These are phyloP conservation scores for Candida vaughaniae DNA, from an alignment of 805 yeast species.

Conservation along the genomic window DNA sequence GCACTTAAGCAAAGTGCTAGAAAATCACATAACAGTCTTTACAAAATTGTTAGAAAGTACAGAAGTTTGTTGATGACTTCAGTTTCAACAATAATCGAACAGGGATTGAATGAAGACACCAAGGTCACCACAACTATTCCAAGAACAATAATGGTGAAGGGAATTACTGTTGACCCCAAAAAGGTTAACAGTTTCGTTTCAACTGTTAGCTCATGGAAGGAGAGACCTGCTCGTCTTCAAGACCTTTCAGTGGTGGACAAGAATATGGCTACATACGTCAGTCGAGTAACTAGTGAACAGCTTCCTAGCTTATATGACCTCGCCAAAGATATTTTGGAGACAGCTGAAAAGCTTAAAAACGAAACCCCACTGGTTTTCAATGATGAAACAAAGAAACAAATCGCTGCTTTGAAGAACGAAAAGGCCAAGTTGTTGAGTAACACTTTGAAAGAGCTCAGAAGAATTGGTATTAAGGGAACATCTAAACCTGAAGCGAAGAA, in stretches of 20 bases:
- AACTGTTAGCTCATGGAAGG: constrained; percentile 46
- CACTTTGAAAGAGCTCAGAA: constrained; percentile 67
- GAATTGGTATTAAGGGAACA: constrained; percentile 72
- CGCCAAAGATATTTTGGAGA: constrained; percentile 53
- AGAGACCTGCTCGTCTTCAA: constrained; percentile 57
- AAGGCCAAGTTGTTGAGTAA: constrained; percentile 78
- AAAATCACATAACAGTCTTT: constrained; percentile 79
- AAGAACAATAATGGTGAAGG: constrained; percentile 12
- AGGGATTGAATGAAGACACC: constrained; percentile 39
- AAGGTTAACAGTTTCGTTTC: constrained; percentile 22
- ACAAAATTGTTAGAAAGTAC: constrained; percentile 80
- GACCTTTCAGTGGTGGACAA: constrained; percentile 49
- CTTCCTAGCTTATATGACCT: constrained; percentile 53
- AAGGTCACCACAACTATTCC: neutral
- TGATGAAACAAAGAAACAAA: constrained; percentile 68
- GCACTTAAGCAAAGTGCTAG: constrained; percentile 94
- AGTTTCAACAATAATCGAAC: constrained; percentile 56
- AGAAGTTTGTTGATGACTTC: constrained; percentile 57
- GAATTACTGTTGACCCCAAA: constrained; percentile 9
- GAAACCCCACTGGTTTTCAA: constrained; percentile 75
- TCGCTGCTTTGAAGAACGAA: constrained; percentile 72
- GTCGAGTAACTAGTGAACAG: constrained; percentile 27
- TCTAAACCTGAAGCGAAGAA: constrained; percentile 65
- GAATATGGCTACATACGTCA: constrained; percentile 54
- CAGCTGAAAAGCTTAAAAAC: constrained; percentile 60